Evolutionary conservation across 106 monocot species (phyloP).

Genomic region (Apostasia ramifera): DNA sequence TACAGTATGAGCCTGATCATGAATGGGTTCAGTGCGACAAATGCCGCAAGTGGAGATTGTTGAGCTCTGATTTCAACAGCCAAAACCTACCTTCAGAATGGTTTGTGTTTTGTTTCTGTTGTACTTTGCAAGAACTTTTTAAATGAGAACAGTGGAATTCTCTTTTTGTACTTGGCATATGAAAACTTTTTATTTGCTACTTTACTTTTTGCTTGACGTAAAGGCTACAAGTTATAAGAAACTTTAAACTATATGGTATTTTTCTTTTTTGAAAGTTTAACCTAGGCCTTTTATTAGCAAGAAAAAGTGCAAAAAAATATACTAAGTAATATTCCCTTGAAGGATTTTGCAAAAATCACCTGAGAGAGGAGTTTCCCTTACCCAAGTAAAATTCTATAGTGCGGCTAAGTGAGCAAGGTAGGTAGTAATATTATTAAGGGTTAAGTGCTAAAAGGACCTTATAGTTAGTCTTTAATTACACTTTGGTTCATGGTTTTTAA

Average conservation of each 20-base stretch:
- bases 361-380: too few species aligned
- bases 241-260: not conserved
- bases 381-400: too few species aligned
- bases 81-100: constrained; percentile 44
- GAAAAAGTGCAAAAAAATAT: not conserved
- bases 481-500: too few species aligned
- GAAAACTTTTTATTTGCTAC: not conserved
- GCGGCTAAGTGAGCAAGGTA: too few species aligned
- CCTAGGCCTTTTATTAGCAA: not conserved
- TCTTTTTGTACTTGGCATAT: not conserved
- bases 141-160: not conserved
- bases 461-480: too few species aligned
- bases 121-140: not conserved
- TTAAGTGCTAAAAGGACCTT: too few species aligned
- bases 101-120: constrained; percentile 24
- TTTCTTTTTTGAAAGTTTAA: not conserved
- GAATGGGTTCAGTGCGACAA: constrained; percentile 83
- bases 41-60: constrained; percentile 74
- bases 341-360: too few species aligned
- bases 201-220: not conserved
- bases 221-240: not conserved
- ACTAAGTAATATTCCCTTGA: too few species aligned
- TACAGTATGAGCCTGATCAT: constrained; percentile 37
- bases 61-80: constrained; percentile 24
- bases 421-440: too few species aligned